Evolutionary conservation across 495 filamentous ascomycete species (phyloP), one percentile per base, ranked within the genome.

Genomic region (Mycothermus thermophilus): DNA sequence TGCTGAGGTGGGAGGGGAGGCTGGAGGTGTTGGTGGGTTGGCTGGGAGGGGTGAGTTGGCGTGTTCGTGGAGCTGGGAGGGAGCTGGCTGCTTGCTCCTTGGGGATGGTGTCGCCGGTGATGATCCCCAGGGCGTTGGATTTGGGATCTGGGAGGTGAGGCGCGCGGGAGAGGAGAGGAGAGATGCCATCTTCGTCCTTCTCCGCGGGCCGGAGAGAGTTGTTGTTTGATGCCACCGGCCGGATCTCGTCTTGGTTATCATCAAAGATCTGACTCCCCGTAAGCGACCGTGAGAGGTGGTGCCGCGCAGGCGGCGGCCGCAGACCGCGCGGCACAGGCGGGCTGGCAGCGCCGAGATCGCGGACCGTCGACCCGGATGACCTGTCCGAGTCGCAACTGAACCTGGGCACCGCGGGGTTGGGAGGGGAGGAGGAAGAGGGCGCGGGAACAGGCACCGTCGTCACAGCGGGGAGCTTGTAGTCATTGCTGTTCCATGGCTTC

Each of bases 381-480:
- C 21, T 35, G 22, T 40, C 38, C 2, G 42, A 48, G 11, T 51
- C 51, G 28, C 19, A 27, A 35, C 44, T 51, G 16, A 34, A 32
- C 8, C 41, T 55, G 52, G 52, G 52, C 47, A 42, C 52, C 50
- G 46, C 31, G 22, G 44, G 44, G 42, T n/a, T n/a, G n/a, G 52
- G 44, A 34, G 47, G 50, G 27, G 52, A 47, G 40, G 51, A 48
- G 32, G 36, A 38, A 22, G 52, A 45, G 36, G 34, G 30, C 20
- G 36, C 26, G 17, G 26, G 23, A 29, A 35, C 22, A 15, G 30
- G 20, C 1, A 20, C n/a, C 9, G 41, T 26, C 22, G 22, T 6
- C 6, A 25, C 22, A 25, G 22, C 6, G 6, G 6, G 6, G 22
- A 25, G 11, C 6, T 25, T 25, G 6, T 25, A 11, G 6, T 25